Conservation (phyloP, 2,329 filamentous ascomycete species). For the Penicillium sp. region DNA sequence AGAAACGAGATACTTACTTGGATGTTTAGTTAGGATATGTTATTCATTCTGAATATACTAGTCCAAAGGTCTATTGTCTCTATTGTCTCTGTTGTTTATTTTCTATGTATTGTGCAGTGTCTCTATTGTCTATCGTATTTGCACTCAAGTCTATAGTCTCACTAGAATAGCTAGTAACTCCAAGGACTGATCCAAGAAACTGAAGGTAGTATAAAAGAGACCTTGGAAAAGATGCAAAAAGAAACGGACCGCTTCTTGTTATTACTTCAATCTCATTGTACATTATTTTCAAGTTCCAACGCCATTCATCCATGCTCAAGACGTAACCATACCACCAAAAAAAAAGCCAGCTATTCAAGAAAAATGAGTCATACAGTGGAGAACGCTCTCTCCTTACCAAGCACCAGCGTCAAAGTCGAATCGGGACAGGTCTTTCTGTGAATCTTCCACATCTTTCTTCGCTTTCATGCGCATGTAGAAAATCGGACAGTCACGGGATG, state of each 20-base stretch:
- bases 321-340: background rate
- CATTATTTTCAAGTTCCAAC: conserved; percentile 5
- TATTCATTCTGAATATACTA: background rate
- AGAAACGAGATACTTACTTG: background rate
- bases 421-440: conserved; percentile 80
- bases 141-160: background rate
- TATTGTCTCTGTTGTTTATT: background rate
- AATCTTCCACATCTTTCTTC: conserved; percentile 97
- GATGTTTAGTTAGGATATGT: too few species aligned
- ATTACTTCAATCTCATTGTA: conserved; percentile 11
- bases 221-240: background rate
- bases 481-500: conserved; percentile 93
- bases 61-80: background rate
- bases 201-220: background rate
- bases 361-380: conserved; percentile 19
- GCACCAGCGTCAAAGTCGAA: conserved; percentile 85
- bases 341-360: background rate
- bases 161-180: background rate
- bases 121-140: background rate
- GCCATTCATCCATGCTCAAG: conserved; percentile 10
- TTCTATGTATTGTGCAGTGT: background rate
- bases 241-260: background rate
- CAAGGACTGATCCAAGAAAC: background rate
- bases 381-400: conserved; percentile 47
- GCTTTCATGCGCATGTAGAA: conserved; percentile 99